phyloP scores from a whole-genome alignment of 1,284 basidiomycete species.

The Golubevia sp. region DNA sequence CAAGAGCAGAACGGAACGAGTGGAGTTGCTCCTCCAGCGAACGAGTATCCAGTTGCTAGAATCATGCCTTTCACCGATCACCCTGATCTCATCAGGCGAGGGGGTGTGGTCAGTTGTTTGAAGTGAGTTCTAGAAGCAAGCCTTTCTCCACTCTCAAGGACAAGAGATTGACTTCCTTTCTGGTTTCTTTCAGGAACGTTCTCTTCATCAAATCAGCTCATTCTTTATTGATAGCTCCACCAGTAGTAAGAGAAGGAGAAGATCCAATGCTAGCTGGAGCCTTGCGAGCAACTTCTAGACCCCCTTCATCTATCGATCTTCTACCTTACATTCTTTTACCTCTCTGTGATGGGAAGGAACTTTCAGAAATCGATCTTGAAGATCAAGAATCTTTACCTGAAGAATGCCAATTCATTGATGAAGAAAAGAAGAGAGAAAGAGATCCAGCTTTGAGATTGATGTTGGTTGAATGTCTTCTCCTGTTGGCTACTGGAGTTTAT shows the following conservation, averaged over 20 bases:
- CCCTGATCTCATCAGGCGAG: slow-evolving; percentile 54
- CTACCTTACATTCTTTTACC: slow-evolving; percentile 74
- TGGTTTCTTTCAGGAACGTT: slow-evolving; percentile 25
- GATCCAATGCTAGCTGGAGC: slow-evolving; percentile 28
- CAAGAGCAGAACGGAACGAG: background rate
- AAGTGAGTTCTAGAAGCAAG: slow-evolving; percentile 16
- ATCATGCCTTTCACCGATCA: slow-evolving; percentile 59
- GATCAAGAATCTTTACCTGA: slow-evolving; percentile 85
- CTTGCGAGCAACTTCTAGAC: slow-evolving; percentile 25
- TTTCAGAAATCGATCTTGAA: slow-evolving; percentile 63
- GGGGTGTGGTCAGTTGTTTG: slow-evolving; percentile 54
- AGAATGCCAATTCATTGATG: slow-evolving; percentile 83
- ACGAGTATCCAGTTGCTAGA: slow-evolving; percentile 51
- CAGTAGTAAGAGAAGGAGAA: slow-evolving; percentile 8
- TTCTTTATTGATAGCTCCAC: slow-evolving; percentile 45
- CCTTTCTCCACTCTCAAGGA: background rate
- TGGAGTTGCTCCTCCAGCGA: slow-evolving; percentile 14
- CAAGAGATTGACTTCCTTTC: too few relatives aligned
- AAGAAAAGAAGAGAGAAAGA: slow-evolving; percentile 80
- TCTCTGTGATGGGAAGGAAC: slow-evolving; percentile 88
- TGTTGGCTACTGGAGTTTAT: slow-evolving; percentile 85
- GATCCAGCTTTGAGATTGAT: slow-evolving; percentile 80
- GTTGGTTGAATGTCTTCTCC: slow-evolving; percentile 83
- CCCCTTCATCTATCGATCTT: slow-evolving; percentile 50
- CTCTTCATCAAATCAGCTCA: slow-evolving; percentile 55